These are phyloP conservation scores for Microbotryum saponariae DNA, from an alignment of 1,284 basidiomycete species.

Conservation along the genomic window DNA sequence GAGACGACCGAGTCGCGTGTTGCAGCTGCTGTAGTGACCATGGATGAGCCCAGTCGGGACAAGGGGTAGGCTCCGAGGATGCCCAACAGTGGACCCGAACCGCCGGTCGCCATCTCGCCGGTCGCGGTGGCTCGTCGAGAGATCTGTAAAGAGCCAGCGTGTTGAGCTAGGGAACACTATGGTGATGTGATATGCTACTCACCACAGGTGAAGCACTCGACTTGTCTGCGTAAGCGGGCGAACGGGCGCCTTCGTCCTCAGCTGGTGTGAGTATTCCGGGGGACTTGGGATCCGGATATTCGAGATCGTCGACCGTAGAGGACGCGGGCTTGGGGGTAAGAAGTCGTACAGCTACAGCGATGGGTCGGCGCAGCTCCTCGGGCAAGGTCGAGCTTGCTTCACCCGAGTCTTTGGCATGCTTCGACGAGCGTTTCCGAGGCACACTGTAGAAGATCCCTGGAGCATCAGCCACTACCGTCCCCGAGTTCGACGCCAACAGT, in stretches of 20 bases:
- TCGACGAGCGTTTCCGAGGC: constrained; percentile 8
- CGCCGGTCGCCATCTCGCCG: constrained; percentile 4
- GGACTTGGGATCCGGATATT: constrained; percentile 33
- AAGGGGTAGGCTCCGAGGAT: constrained; percentile 25
- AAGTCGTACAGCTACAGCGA: constrained; percentile 50
- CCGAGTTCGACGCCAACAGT: background rate
- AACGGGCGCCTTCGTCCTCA: constrained; percentile 1
- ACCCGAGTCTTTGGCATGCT: too few relatives aligned
- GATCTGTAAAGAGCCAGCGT: background rate
- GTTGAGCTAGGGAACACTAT: background rate
- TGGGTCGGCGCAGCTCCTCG: constrained; percentile 54
- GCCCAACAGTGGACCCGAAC: constrained; percentile 12
- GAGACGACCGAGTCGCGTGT: constrained; percentile 13
- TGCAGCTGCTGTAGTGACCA: constrained; percentile 19
- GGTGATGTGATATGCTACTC: background rate
- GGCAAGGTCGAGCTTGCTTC: constrained; percentile 52
- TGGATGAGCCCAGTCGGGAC: constrained; percentile 13
- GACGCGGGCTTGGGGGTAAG: constrained; percentile 20
- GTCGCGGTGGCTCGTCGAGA: constrained; percentile 18
- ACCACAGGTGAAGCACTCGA: background rate
- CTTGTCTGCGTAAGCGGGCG: constrained; percentile 8
- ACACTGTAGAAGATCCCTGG: constrained; percentile 3
- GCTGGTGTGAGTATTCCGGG: constrained; percentile 22
- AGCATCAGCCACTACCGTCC: too few relatives aligned
- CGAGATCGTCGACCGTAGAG: constrained; percentile 21